Base-by-base conservation (phyloP, 345 rosid genomes). In the Physaria fendleri region DNA sequence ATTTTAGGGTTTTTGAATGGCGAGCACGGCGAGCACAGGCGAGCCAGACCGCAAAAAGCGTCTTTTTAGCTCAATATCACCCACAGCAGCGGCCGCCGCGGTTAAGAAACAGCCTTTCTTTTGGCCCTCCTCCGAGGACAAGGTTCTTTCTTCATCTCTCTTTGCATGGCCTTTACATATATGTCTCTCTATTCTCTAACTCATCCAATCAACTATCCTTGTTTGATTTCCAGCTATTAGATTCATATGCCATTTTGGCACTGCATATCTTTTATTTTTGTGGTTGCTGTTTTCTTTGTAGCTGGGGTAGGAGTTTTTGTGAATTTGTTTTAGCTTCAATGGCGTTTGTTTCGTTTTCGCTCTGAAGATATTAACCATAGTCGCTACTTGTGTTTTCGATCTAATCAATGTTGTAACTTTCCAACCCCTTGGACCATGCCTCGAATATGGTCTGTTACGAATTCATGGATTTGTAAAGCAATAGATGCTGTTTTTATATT, bases 1-100 rank as follows among this genome's bases (percentile, higher is more conserved):
- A 56, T 39, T 69, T 35, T 74, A 81, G 80, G 79, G 81, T 71
- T 76, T 71, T 61, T 67, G 47, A 63, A 91, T 91, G 98, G 96
- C 85, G 81, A 91, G 95, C 74, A 78, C 88, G 98, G 96, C 85
- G 81, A 91, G 95, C 74, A 78, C 88, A 6, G 97, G 86, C 21
- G 96, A 91, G 76, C 88, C 96, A 1, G 98, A 88, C 73, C 81
- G 95, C 51, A 91, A 88, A 71, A 75, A 84, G 79, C 89, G 90
- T 52, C 95, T 79, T 73, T 75, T 91, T 51, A 79, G 75, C 83
- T 78, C 95, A 13, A 51, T 85, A 58, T 87, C 97, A 13, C 86
- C 96, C 15, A 78, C 86, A 9, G 81, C 82, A 62, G 82, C 88
- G 22, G 74, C 78, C 9, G 81, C 85, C 51, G 81, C 85, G 50